These are phyloP conservation scores for Populus hybrid DNA, from an alignment of 441 rosid species.

Conservation along the genomic window DNA sequence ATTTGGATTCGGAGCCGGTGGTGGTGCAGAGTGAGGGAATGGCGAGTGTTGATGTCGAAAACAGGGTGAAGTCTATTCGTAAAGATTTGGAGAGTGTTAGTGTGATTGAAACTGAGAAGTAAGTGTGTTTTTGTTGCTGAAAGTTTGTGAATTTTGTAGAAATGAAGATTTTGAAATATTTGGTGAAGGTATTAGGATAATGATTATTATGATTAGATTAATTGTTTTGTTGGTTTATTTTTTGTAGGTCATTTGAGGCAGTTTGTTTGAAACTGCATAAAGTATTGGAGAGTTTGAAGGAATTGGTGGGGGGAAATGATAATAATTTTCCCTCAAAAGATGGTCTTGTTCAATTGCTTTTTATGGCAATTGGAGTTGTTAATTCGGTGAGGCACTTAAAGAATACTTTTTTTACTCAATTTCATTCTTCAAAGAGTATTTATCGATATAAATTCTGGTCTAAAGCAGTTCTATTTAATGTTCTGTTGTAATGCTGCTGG, in stretches of 20 bases:
- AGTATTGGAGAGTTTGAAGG: constrained; percentile 61
- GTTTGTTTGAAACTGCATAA: constrained; percentile 54
- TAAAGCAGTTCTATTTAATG: background rate
- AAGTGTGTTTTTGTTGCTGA: constrained; percentile 33
- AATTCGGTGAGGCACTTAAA: constrained; percentile 45
- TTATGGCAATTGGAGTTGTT: constrained; percentile 51
- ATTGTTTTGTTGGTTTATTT: constrained; percentile 22
- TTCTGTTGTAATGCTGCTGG: constrained; percentile 12
- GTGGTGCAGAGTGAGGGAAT: constrained; percentile 25
- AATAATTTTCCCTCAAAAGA: constrained; percentile 41
- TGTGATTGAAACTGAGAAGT: constrained; percentile 60
- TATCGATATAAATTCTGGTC: background rate
- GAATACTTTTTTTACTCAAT: background rate
- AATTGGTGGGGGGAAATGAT: constrained; percentile 31
- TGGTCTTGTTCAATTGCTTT: constrained; percentile 45
- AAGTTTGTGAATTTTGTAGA: constrained; percentile 9
- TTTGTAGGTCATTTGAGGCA: constrained; percentile 67
- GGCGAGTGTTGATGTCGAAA: constrained; percentile 17
- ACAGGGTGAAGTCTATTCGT: constrained; percentile 21
- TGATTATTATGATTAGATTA: constrained; percentile 13
- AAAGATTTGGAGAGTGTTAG: constrained; percentile 47
- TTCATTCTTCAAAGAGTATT: background rate
- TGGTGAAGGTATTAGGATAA: constrained; percentile 8
- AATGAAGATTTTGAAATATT: constrained; percentile 16
- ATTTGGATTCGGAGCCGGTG: constrained; percentile 54